These are phyloP conservation scores for Fagopyrum homotropicum DNA, from an alignment of 148 eudicot species.

Conservation along the genomic window DNA sequence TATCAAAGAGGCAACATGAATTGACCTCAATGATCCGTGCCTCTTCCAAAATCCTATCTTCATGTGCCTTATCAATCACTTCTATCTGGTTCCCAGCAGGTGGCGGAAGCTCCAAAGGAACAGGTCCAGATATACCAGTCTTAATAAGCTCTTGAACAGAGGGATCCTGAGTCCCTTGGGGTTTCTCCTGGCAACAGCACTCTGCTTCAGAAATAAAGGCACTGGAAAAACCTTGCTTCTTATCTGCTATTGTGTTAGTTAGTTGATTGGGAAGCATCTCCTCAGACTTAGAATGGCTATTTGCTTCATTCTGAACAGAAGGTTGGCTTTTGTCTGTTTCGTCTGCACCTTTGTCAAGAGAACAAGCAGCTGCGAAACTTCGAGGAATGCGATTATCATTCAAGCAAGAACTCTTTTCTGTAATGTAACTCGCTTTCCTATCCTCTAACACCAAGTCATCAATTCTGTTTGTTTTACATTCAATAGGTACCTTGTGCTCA, in stretches of 20 bases:
- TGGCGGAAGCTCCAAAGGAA: slow-evolving; percentile 30
- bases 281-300: slow-evolving; percentile 18
- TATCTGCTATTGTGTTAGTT: slow-evolving; percentile 29
- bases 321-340: slow-evolving; percentile 24
- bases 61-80: slow-evolving; percentile 50
- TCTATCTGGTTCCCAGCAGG: slow-evolving; percentile 31
- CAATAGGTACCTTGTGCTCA: slow-evolving; percentile 29
- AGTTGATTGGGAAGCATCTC: slow-evolving; percentile 27
- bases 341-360: slow-evolving; percentile 25
- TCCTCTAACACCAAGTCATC: slow-evolving; percentile 29
- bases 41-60: slow-evolving; percentile 82
- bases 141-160: slow-evolving; percentile 22
- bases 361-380: slow-evolving; percentile 33
- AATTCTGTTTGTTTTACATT: slow-evolving; percentile 22
- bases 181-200: slow-evolving; percentile 23
- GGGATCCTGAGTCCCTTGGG: slow-evolving; percentile 24
- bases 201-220: slow-evolving; percentile 24
- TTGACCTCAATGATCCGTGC: slow-evolving; percentile 80
- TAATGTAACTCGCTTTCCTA: slow-evolving; percentile 20
- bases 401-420: slow-evolving; percentile 24
- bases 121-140: slow-evolving; percentile 20
- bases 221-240: slow-evolving; percentile 19
- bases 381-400: slow-evolving; percentile 21
- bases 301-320: slow-evolving; percentile 30
- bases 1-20: slow-evolving; percentile 4